These are phyloP conservation scores for Ormosia emarginata DNA, from an alignment of 306 rosid species.

Conservation along the genomic window DNA sequence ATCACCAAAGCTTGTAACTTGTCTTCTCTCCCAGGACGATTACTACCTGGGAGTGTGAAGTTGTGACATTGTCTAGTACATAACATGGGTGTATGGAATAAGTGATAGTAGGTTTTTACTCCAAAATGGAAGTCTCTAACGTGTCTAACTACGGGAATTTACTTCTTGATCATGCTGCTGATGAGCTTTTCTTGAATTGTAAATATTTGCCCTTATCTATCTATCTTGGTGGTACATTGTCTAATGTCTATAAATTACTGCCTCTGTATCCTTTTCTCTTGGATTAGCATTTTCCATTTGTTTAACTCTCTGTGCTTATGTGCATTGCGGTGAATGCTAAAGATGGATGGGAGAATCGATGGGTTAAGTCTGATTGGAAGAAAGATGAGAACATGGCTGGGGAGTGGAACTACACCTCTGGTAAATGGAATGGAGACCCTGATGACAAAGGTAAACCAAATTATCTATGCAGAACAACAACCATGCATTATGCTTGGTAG, in stretches of 20 bases:
- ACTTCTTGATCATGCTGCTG: background rate
- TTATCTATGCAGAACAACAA: background rate
- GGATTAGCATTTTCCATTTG: background rate
- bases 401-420: slow-evolving; percentile 94
- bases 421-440: slow-evolving; percentile 89
- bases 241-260: background rate
- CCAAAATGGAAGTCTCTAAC: background rate
- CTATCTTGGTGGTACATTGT: background rate
- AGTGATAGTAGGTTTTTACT: background rate
- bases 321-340: slow-evolving; percentile 16
- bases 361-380: slow-evolving; percentile 99
- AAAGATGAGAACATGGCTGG: slow-evolving; percentile 82
- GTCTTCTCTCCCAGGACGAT: background rate
- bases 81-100: background rate
- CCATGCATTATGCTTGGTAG: background rate
- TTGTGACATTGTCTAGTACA: too few relatives aligned
- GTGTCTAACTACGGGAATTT: background rate
- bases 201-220: background rate
- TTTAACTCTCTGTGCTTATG: slow-evolving; percentile 6
- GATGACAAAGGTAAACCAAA: slow-evolving; percentile 69
- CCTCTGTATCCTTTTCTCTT: background rate
- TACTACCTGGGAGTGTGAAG: background rate
- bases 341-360: slow-evolving; percentile 92
- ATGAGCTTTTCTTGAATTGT: background rate
- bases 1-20: background rate